A percentile compares a stretch with the other conserved stretches of the same genome.
phyloP scores from a whole-genome alignment of 176 grass and related monocot genomes.

The Aegilops longissima region DNA sequence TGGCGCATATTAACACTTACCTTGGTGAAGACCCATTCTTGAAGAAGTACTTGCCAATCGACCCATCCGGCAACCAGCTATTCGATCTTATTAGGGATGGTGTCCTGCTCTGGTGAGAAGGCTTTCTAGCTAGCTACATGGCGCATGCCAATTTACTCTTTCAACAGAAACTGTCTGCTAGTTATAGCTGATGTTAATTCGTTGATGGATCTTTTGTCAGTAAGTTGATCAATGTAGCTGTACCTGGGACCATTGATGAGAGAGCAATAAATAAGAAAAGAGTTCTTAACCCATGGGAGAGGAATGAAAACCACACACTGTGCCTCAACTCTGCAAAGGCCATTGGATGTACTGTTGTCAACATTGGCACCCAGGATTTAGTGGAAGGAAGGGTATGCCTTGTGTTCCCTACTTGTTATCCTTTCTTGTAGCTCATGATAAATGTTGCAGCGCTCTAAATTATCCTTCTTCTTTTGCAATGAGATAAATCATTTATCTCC shows the following conservation, averaged over 20 bases:
- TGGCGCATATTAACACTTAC: conserved; percentile 93
- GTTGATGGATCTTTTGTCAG: conserved; percentile 54
- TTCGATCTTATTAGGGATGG: conserved; percentile 86
- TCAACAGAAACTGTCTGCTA: conserved; percentile 16
- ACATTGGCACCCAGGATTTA: conserved; percentile 98
- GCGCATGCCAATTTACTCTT: conserved; percentile 21
- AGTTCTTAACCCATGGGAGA: conserved; percentile 97
- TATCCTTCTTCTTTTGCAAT: not conserved
- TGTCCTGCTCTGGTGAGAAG: conserved; percentile 86
- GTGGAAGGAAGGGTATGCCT: conserved; percentile 90
- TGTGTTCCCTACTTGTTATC: not conserved
- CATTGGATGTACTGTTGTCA: conserved; percentile 97
- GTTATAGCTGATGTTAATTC: conserved; percentile 31
- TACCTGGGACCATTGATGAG: conserved; percentile 97
- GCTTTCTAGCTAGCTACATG: conserved; percentile 19
- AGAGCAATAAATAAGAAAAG: conserved; percentile 98
- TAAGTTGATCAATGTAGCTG: conserved; percentile 98
- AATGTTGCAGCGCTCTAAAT: not conserved
- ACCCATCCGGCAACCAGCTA: conserved; percentile 70
- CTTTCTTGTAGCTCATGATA: conserved; percentile 10
- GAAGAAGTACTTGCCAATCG: conserved; percentile 90
- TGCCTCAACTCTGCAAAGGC: conserved; percentile 99
- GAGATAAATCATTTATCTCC: not conserved
- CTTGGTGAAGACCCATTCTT: conserved; percentile 81
- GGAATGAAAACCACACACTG: conserved; percentile 98